Evolutionary conservation across 768 basidiomycete species (phyloP).

Genomic region (Clitopilus hobsonii): DNA sequence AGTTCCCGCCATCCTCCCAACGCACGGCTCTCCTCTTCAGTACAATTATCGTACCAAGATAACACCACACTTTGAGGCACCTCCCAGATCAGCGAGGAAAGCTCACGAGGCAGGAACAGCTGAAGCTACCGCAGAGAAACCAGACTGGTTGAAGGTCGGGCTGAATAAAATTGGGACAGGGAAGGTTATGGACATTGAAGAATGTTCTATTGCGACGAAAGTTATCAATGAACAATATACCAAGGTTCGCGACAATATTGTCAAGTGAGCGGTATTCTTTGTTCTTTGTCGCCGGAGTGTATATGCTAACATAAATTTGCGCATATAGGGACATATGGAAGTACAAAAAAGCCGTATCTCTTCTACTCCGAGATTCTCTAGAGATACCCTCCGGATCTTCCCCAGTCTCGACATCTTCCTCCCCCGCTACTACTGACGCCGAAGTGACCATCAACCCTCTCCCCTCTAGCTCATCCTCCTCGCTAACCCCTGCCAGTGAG

Average conservation of each 20-base stretch:
- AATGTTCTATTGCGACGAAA: slow-evolving; percentile 87
- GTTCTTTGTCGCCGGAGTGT: background rate
- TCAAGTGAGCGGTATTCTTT: slow-evolving; percentile 43
- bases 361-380: slow-evolving; percentile 84
- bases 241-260: slow-evolving; percentile 59
- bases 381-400: slow-evolving; percentile 21
- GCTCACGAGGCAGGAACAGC: slow-evolving; percentile 8
- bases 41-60: slow-evolving; percentile 96
- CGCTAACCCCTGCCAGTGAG: too few relatives aligned
- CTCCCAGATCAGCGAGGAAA: slow-evolving; percentile 39
- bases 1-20: slow-evolving; percentile 65
- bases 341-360: slow-evolving; percentile 85
- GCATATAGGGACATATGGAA: slow-evolving; percentile 61
- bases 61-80: slow-evolving; percentile 91
- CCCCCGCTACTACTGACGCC: slow-evolving; percentile 10
- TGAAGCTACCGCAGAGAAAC: slow-evolving; percentile 23
- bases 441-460: slow-evolving; percentile 28
- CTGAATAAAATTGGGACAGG: slow-evolving; percentile 79
- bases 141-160: slow-evolving; percentile 80
- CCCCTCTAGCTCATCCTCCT: slow-evolving; percentile 26
- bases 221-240: slow-evolving; percentile 68
- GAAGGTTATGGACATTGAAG: slow-evolving; percentile 89
- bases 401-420: background rate
- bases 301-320: slow-evolving; percentile 4
- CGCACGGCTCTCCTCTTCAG: slow-evolving; percentile 83